Conservation (phyloP, 768 basidiomycete species). For the Boletus sensibilis region DNA sequence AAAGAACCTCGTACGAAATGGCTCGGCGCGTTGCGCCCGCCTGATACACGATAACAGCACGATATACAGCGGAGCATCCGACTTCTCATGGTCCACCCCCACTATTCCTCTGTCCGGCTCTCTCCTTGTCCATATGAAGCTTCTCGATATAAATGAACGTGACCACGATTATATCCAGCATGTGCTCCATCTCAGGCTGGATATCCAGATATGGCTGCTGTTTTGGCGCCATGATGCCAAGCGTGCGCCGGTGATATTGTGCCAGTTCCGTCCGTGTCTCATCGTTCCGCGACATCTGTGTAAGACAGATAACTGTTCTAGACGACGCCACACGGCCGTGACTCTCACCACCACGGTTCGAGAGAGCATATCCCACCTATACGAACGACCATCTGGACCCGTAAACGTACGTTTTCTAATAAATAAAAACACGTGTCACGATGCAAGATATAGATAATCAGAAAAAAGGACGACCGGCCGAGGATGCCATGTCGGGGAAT, state of each 20-base stretch:
- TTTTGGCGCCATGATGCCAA: background rate
- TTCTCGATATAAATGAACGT: constrained; percentile 1
- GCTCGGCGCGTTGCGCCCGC: no score
- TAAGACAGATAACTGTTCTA: background rate
- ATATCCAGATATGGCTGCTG: background rate
- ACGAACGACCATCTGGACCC: constrained; percentile 22
- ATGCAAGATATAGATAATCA: background rate
- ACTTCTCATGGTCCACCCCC: background rate
- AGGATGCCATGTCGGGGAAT: background rate
- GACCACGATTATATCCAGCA: background rate
- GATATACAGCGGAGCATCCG: background rate
- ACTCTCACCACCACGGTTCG: background rate
- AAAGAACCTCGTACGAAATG: background rate
- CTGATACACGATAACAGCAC: background rate
- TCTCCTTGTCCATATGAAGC: background rate
- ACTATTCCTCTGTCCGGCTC: background rate
- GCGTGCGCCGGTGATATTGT: background rate
- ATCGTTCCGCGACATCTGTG: background rate
- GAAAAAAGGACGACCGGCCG: background rate
- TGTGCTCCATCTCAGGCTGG: background rate
- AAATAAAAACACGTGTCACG: background rate
- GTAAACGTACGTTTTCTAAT: constrained; percentile 19
- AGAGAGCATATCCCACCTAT: constrained; percentile 21
- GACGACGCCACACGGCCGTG: background rate
- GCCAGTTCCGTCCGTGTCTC: background rate